Evolutionary conservation across 2,329 filamentous ascomycete genomes (phyloP).

Genomic region (Trichoderma lentiforme): DNA sequence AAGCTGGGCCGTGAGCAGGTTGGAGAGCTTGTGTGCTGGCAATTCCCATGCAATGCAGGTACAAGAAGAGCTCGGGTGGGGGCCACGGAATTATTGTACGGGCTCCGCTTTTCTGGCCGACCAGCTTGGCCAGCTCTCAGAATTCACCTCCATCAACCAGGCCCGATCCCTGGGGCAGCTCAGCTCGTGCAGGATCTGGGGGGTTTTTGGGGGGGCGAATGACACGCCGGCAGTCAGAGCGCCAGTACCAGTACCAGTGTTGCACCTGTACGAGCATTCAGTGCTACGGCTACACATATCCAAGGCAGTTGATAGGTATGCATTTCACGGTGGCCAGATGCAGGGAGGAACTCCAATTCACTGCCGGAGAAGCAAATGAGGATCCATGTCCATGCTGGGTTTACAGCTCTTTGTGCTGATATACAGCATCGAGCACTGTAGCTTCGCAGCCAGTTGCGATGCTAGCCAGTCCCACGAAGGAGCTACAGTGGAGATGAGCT

Average conservation of each 20-base stretch:
- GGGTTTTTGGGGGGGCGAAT: not conserved
- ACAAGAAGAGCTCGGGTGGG: constrained; percentile 7
- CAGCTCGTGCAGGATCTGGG: constrained; percentile 8
- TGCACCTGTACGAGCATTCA: not conserved
- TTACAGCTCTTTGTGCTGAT: not conserved
- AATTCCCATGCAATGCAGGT: constrained; percentile 13
- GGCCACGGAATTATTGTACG: not conserved
- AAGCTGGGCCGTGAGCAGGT: not conserved
- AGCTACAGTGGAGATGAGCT: not conserved
- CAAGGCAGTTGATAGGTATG: not conserved
- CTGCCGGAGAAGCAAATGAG: not conserved
- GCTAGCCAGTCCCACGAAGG: not conserved
- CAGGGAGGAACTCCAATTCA: not conserved
- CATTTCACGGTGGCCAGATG: not conserved
- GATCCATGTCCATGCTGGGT: not conserved
- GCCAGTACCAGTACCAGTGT: not conserved
- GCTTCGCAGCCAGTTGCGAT: not conserved
- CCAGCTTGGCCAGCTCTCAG: not conserved
- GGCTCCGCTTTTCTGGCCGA: not conserved
- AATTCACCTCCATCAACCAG: not conserved
- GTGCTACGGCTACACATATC: not conserved
- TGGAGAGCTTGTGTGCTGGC: not conserved
- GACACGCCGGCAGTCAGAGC: not conserved
- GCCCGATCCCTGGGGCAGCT: not conserved
- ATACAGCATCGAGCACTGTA: not conserved